Evolutionary conservation across 73 alveolate species (phyloP), one percentile per base, ranked within the genome.

Genomic region (Diophrys appendiculata): DNA sequence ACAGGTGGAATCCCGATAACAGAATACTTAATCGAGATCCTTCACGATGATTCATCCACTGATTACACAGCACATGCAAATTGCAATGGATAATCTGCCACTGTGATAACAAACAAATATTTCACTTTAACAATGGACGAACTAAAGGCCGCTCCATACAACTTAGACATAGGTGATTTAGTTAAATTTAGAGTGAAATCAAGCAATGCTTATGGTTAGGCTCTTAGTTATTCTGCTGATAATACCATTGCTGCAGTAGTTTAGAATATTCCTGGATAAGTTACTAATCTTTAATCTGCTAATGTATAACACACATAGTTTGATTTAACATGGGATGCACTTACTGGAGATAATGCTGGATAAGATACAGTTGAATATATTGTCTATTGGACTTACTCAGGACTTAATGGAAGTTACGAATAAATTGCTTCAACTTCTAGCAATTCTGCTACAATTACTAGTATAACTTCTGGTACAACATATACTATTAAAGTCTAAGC

Each of bases 141-240:
- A n/a, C n/a, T 84, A 3, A 67, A 77, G 33, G 79, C 83, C 3
- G 64, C 83, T 5, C 82, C 87, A 0, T 86, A 1, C 78, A 1
- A 0, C 5, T 75, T 86, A 18, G 54, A 25, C 22, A 71, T 64
- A 28, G 81, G 81, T 3, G 87, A 65, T 52, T 25, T 72, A 0
- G 75, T 86, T 18, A 53, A 43, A 24, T 85, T 89, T 5, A 55
- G 32, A 26, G 83, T 77, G 26, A 24, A 65, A 43, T 89, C 87
- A 26, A 26, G 73, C 68, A 86, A 86, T 79, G 60, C 52, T 18
- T 43, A 65, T n/a, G 93, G 88, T 18, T n/a, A n/a, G n/a, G n/a
- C n/a, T n/a, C n/a, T n/a, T n/a, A 55, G 70, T 77, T n/a, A 73
- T 28, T 73, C 70, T 5, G 68, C 65, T 52, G 65, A 22, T 52